Evolutionary conservation across 148 eudicot species (phyloP).

Genomic region (Talinum fruticosum): DNA sequence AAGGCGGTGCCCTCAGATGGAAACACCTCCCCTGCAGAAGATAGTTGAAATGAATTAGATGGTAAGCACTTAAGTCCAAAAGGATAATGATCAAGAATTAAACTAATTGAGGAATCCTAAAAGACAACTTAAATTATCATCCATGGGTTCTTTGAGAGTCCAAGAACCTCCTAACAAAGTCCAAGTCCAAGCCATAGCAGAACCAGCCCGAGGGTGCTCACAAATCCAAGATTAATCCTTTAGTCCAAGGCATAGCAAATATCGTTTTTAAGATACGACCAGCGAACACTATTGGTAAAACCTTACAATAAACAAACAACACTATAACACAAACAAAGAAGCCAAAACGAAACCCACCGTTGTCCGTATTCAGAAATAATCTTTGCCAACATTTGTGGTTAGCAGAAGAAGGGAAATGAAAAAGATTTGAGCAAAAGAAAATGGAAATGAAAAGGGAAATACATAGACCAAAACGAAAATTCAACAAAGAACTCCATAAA

Average conservation of each 20-base stretch:
- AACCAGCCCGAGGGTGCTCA: too few species aligned
- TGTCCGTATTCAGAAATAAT: too few species aligned
- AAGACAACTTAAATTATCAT: not conserved
- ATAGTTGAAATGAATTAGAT: not conserved
- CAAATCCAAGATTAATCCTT: too few species aligned
- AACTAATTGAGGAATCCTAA: too few species aligned
- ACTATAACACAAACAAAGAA: too few species aligned
- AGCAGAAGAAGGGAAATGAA: not conserved
- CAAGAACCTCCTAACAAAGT: not conserved
- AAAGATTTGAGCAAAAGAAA: not conserved
- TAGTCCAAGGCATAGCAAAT: too few species aligned
- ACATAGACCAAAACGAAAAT: not conserved
- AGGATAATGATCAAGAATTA: not conserved
- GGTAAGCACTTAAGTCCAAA: conserved; percentile 1
- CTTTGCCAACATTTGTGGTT: too few species aligned
- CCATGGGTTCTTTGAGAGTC: not conserved
- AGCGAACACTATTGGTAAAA: too few species aligned
- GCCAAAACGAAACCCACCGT: too few species aligned
- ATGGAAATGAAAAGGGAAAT: not conserved
- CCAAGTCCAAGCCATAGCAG: not conserved
- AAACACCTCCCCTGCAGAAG: conserved; percentile 67
- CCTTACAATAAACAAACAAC: too few species aligned
- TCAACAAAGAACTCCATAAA: not conserved
- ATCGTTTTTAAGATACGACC: too few species aligned
- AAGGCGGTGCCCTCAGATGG: conserved; percentile 93